Evolutionary conservation across 768 basidiomycete genomes (phyloP).

Genomic region (Leccinum pellstonianum): DNA sequence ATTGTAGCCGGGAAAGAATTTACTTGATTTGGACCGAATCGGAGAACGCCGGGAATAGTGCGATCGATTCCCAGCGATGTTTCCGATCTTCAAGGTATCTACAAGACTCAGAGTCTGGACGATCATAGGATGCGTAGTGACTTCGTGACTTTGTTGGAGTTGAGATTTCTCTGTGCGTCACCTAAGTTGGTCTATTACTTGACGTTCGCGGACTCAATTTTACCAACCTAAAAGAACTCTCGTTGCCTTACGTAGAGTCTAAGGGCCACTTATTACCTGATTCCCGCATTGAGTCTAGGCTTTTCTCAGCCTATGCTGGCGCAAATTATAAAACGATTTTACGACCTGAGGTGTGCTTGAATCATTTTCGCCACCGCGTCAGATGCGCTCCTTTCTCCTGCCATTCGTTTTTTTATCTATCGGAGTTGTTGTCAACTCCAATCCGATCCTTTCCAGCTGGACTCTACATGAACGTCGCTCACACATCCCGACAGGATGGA

Average conservation of each 20-base stretch:
- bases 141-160: not conserved
- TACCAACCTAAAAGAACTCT: not conserved
- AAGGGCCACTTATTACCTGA: not conserved
- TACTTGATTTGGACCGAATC: no score
- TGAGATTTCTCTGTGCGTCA: not conserved
- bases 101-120: not conserved
- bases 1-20: no score
- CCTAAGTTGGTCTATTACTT: not conserved
- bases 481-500: constrained; percentile 40
- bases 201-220: not conserved
- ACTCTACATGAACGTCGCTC: constrained; percentile 30
- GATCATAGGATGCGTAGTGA: not conserved
- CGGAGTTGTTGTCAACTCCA: constrained; percentile 10
- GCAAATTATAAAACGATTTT: not conserved
- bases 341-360: not conserved
- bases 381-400: constrained; percentile 21
- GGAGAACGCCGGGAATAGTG: not conserved
- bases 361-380: not conserved
- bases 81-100: not conserved
- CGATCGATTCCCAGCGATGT: not conserved
- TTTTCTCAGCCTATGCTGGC: not conserved
- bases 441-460: constrained; percentile 8
- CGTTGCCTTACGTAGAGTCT: not conserved
- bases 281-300: no score
- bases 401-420: constrained; percentile 24